Evolutionary conservation across 1,284 basidiomycete species (phyloP).

Genomic region (Kwoniella shivajii): DNA sequence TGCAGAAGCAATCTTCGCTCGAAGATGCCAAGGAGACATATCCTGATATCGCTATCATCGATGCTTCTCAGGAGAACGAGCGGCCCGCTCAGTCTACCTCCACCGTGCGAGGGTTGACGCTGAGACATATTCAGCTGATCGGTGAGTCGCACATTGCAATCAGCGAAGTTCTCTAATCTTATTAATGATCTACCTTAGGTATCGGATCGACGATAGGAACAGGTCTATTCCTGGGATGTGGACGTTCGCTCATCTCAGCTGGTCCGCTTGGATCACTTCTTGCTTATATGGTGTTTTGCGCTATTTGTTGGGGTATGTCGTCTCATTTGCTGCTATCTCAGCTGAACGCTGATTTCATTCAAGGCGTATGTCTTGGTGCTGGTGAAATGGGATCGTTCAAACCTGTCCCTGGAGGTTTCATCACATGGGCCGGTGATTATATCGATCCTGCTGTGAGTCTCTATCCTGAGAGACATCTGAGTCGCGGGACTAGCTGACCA

Average conservation of each 20-base stretch:
- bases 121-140: conserved; percentile 40
- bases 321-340: neutral
- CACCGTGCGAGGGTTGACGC: conserved; percentile 8
- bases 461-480: neutral
- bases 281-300: conserved; percentile 20
- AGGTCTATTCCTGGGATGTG: conserved; percentile 79
- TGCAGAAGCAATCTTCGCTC: conserved; percentile 6
- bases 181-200: conserved; percentile 7
- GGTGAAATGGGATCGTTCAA: conserved; percentile 24
- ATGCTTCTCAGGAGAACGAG: conserved; percentile 2
- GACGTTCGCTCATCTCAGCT: conserved; percentile 57
- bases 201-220: conserved; percentile 55
- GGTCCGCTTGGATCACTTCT: conserved; percentile 54
- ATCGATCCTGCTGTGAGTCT: conserved; percentile 14
- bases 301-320: conserved; percentile 16
- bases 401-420: conserved; percentile 22
- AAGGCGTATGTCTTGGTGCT: conserved; percentile 17
- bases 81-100: neutral
- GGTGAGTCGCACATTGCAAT: conserved; percentile 1
- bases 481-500: no score
- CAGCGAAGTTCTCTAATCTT: neutral
- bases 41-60: conserved; percentile 3
- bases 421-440: conserved; percentile 20
- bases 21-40: conserved; percentile 8
- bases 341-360: neutral